phyloP scores from a whole-genome alignment of 768 basidiomycete genomes.

The Tricholomella constricta region DNA sequence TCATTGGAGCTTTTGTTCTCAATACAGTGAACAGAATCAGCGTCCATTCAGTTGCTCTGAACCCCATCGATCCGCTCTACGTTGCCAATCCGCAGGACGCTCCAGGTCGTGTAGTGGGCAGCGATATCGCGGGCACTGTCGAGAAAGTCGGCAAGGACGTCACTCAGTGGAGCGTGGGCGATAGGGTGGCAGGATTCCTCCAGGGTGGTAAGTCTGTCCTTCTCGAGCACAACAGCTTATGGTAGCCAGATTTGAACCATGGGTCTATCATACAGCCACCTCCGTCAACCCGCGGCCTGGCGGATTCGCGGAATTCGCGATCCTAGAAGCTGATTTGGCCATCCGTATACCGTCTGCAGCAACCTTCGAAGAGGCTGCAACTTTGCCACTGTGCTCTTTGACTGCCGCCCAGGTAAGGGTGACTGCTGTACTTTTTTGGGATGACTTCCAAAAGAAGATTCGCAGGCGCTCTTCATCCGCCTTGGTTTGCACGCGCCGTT shows the following conservation, averaged over 20 bases:
- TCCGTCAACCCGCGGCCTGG: slow-evolving; percentile 33
- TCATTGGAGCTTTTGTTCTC: not conserved
- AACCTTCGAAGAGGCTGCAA: slow-evolving; percentile 35
- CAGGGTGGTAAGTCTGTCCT: slow-evolving; percentile 30
- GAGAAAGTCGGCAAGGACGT: slow-evolving; percentile 32
- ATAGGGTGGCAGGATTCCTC: slow-evolving; percentile 33
- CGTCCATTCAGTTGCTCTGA: slow-evolving; percentile 34
- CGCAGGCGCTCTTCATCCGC: slow-evolving; percentile 34
- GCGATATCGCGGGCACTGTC: slow-evolving; percentile 36
- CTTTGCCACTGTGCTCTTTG: slow-evolving; percentile 31
- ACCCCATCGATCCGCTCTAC: slow-evolving; percentile 36
- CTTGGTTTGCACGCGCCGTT: slow-evolving; percentile 32
- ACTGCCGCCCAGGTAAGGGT: slow-evolving; percentile 34
- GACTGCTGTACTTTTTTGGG: not conserved
- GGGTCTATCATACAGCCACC: slow-evolving; percentile 24
- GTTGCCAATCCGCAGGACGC: slow-evolving; percentile 24
- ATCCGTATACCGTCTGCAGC: slow-evolving; percentile 27
- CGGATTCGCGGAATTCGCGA: slow-evolving; percentile 36
- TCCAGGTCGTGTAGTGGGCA: slow-evolving; percentile 35
- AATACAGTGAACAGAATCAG: slow-evolving; percentile 21
- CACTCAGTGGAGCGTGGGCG: slow-evolving; percentile 30
- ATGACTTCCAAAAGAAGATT: not conserved
- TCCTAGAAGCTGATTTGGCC: slow-evolving; percentile 33
- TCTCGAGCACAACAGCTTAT: not conserved
- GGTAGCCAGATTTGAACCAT: not conserved